Evolutionary conservation across 768 basidiomycete species (phyloP).

Genomic region (Serendipita sp.): DNA sequence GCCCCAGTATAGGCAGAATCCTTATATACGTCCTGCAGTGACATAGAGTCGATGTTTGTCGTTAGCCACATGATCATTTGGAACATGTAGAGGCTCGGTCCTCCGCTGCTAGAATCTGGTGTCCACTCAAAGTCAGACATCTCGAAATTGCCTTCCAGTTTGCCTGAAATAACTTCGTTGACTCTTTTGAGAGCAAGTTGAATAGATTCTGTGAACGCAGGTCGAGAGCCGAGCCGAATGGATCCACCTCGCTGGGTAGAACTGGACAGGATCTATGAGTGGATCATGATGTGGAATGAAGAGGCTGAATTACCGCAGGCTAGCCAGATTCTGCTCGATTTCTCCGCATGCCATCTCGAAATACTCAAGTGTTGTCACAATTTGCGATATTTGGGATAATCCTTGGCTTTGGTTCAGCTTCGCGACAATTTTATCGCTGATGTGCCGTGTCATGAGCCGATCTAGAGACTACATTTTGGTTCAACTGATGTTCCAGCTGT

Average conservation of each 20-base stretch:
- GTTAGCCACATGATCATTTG: conserved; percentile 94
- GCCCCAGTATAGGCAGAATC: conserved; percentile 82
- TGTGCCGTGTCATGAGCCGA: conserved; percentile 54
- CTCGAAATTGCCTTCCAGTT: conserved; percentile 92
- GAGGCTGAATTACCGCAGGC: conserved; percentile 41
- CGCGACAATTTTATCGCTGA: conserved; percentile 59
- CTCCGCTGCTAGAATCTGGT: conserved; percentile 47
- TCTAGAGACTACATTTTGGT: conserved; percentile 55
- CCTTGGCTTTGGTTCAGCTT: conserved; percentile 55
- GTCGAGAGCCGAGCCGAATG: conserved; percentile 45
- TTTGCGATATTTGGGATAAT: conserved; percentile 81
- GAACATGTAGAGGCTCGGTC: conserved; percentile 86
- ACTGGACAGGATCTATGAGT: conserved; percentile 24
- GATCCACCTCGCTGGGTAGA: conserved; percentile 72
- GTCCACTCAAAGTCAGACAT: conserved; percentile 93
- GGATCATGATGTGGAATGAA: background rate
- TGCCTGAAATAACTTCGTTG: conserved; percentile 67
- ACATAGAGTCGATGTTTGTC: conserved; percentile 82
- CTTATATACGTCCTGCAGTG: conserved; percentile 71
- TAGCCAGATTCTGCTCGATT: conserved; percentile 69
- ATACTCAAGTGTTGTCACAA: conserved; percentile 83
- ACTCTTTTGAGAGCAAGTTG: conserved; percentile 58
- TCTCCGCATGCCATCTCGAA: conserved; percentile 75
- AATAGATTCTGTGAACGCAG: conserved; percentile 50
- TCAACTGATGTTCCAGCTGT: background rate